Evolutionary conservation across 192 early-diverging fungal genomes (phyloP).

Genomic region (Coemansia sp.): DNA sequence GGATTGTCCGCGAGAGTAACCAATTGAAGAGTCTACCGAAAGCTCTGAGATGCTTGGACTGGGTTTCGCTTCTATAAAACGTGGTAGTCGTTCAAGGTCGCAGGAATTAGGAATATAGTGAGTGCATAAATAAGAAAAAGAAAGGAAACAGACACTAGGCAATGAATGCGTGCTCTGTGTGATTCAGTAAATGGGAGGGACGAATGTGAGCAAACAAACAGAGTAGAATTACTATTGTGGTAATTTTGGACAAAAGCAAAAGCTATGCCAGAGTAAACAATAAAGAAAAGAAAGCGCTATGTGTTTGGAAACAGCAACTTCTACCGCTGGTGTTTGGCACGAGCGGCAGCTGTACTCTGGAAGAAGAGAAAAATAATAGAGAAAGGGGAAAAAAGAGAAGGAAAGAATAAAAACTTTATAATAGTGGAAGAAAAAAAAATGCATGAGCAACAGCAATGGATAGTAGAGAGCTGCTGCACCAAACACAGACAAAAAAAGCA

Average conservation of each 20-base stretch:
- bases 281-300: not conserved
- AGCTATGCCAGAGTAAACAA: not conserved
- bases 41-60: conserved; percentile 53
- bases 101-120: not conserved
- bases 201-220: conserved; percentile 9
- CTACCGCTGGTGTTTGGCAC: conserved; percentile 4
- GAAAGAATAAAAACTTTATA: not conserved
- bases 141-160: conserved; percentile 1
- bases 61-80: conserved; percentile 15
- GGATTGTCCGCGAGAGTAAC: conserved; percentile 26
- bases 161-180: not conserved
- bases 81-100: conserved; percentile 3
- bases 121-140: not conserved
- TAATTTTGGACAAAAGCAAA: conserved; percentile 4
- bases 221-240: conserved; percentile 5
- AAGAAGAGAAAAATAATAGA: not conserved
- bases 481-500: not conserved
- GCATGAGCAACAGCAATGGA: not conserved
- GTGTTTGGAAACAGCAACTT: not conserved
- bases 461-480: not conserved
- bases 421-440: not conserved
- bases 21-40: conserved; percentile 55
- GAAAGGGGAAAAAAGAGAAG: not conserved
- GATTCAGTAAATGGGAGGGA: conserved; percentile 9
- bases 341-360: not conserved